Evolutionary conservation across 208 protist genomes (phyloP), one percentile per base, ranked within the genome.

Genomic region (Leishmania guyanensis): DNA sequence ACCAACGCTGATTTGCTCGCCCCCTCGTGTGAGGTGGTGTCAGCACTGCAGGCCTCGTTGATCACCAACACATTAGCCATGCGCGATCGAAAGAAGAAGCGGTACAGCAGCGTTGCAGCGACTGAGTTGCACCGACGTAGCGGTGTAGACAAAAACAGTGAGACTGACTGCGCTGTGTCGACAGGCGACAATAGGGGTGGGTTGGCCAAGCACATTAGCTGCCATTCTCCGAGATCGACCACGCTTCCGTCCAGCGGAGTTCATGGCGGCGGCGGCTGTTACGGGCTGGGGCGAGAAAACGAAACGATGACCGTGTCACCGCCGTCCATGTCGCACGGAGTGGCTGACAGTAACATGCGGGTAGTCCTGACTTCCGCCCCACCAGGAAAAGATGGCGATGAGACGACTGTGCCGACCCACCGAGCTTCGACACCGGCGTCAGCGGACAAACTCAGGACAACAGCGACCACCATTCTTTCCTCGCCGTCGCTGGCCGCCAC

Each of bases 241-340:
- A 76, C 72, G 22, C 72, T 76, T 33, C 72, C 72, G 72, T 53
- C 53, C 29, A 60, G 50, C 53, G 53, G 17, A 53, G 50, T 14
- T 53, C 53, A 12, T 48, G 70, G 50, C 17, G 39, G 26, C 68
- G 39, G 68, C 39, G 39, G 17, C 39, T 26, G 14, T 72, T 9
- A 72, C 12, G 48, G 20, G 53, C n/a, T 5, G 53, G 29, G n/a
- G 53, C 33, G 14, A n/a, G 50, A 54, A n/a, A 62, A 53, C 51
- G 33, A 33, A n/a, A 33, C 14, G 33, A 16, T 6, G 33, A 46
- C 48, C 72, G 33, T 33, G 20, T 64, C 53, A n/a, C 53, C 53
- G 29, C 33, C 48, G 70, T 4, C 56, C 46, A 29, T 8, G 48
- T 26, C 48, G 48, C 48, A 50, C n/a, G 48, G 22, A 2, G 48